Evolutionary conservation across 495 filamentous ascomycete species (phyloP).

Genomic region (Penicillium coprophilum): DNA sequence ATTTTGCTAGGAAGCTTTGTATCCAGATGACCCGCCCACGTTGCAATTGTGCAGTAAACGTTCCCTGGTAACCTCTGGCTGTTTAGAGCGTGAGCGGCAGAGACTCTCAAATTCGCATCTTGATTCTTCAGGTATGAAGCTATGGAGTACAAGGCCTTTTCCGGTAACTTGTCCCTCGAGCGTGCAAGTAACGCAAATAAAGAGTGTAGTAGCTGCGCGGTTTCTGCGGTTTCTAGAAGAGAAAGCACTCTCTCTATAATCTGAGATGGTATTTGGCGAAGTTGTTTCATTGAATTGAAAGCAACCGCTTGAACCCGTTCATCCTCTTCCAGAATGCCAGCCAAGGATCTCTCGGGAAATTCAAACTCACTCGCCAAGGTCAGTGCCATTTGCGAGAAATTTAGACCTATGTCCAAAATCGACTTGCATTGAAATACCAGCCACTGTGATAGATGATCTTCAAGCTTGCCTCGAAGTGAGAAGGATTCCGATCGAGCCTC

Average conservation of each 20-base stretch:
- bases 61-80: not conserved
- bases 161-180: not conserved
- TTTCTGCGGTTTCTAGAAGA: not conserved
- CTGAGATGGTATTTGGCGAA: not conserved
- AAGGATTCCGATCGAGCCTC: slow-evolving; percentile 20
- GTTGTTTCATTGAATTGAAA: slow-evolving; percentile 1
- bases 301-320: not conserved
- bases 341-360: slow-evolving; percentile 3
- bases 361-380: slow-evolving; percentile 5
- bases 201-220: not conserved
- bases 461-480: slow-evolving; percentile 1
- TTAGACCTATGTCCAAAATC: not conserved
- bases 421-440: slow-evolving; percentile 5
- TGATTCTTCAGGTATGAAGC: not conserved
- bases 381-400: not conserved
- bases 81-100: not conserved
- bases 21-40: no score
- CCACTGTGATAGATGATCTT: slow-evolving; percentile 4
- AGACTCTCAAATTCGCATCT: not conserved
- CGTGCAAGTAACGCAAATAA: not conserved
- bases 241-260: not conserved
- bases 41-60: no score
- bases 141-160: not conserved
- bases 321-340: not conserved
- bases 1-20: no score